Evolutionary conservation across 176 grass and related monocot genomes (phyloP).

Genomic region (Phragmites australis): DNA sequence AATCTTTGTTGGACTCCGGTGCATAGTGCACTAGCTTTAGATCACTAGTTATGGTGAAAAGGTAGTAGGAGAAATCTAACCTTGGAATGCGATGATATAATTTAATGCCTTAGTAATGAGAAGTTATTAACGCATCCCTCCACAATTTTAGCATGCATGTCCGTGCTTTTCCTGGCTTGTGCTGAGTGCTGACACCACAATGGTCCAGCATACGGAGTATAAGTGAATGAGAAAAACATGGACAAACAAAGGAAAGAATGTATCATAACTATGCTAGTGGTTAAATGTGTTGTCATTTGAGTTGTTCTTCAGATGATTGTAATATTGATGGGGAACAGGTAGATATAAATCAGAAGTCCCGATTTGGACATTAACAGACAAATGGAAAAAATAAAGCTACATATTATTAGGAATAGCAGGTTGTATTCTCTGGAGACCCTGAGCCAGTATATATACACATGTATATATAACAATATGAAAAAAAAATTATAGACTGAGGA

Average conservation of each 20-base stretch:
- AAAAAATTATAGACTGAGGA: too few species aligned
- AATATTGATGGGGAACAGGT: neutral
- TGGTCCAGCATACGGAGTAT: constrained; percentile 1
- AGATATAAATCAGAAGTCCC: constrained; percentile 20
- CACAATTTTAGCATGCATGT: neutral
- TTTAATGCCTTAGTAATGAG: constrained; percentile 8
- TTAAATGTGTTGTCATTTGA: constrained; percentile 31
- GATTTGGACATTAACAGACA: neutral
- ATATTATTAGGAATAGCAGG: too few species aligned
- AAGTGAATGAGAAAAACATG: constrained; percentile 13
- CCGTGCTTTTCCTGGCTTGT: constrained; percentile 25
- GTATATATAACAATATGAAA: too few species aligned
- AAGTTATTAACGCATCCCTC: constrained; percentile 1
- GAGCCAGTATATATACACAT: too few species aligned
- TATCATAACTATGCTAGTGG: neutral
- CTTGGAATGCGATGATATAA: constrained; percentile 12
- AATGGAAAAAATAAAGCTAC: constrained; percentile 1
- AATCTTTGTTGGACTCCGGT: constrained; percentile 38
- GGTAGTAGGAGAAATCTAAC: constrained; percentile 9
- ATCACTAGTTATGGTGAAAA: constrained; percentile 36
- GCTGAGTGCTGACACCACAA: neutral
- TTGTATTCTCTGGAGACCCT: too few species aligned
- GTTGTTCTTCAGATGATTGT: constrained; percentile 8
- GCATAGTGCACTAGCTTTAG: constrained; percentile 21
- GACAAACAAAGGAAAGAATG: constrained; percentile 5